Base-by-base conservation (phyloP, 2,329 filamentous ascomycete species). In the Trichoderma cornu-damae region DNA sequence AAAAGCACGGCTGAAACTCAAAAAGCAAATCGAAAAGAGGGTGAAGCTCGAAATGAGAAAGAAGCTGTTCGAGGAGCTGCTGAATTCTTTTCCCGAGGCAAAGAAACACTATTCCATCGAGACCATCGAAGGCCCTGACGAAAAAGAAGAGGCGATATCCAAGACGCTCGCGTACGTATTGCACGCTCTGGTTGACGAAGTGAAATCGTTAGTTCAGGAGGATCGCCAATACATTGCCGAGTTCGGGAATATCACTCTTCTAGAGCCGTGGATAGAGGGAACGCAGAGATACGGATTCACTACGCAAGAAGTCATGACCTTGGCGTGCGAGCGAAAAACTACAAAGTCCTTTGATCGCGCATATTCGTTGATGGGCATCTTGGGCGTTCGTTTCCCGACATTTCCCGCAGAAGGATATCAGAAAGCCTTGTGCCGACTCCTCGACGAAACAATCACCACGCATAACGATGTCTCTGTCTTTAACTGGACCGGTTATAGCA, bases 321-420 rank as follows among this genome's bases (percentile, higher is more conserved):
- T 59, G 8, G 57, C 59, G 8, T 42, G 55, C 18, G 24, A 59
- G 2, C 47, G 59, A 26, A 44, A 3, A 6, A 53, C 56, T 7
- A 60, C 59, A 11, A 49, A 47, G 34, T 35, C 42, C 6, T 49
- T 48, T 24, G 59, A 60, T 37, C 55, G 50, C 12, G 59, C 51
- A 14, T 60, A 60, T 28, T 43, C 55, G 11, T 30, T 60, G n/a
- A 60, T 60, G 55, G 59, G 59, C 38, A 42, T 60, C 26, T 8
- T 60, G 2, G 42, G 35, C 3, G 56, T 60, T 32, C 59, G 55
- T 2, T 60, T 58, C 26, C 59, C 59, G 11, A 58, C 55, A 6
- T 60, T 60, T 34, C 40, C 44, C 6, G 59, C 59, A 1, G 59
- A 60, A 37, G 59, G 59, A 6, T 60, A 58, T 26, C 24, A 51